These are phyloP conservation scores for Ammopiptanthus mongolicus DNA, from an alignment of 306 rosid species.

Conservation along the genomic window DNA sequence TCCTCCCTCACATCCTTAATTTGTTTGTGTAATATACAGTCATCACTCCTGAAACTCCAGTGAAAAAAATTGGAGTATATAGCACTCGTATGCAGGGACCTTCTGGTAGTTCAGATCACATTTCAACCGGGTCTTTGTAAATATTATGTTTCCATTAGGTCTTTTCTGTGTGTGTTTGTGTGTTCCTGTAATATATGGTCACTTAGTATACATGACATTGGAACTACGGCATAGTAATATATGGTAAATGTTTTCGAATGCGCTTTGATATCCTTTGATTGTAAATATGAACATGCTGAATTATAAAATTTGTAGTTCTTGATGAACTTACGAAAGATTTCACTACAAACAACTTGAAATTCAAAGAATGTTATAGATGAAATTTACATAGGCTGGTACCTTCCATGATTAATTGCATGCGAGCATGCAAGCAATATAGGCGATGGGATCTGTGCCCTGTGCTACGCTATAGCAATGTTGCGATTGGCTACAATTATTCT, in stretches of 20 bases:
- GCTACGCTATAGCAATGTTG: no score
- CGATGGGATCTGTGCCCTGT: no score
- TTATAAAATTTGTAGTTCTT: neutral
- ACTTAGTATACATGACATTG: neutral
- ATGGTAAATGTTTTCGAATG: neutral
- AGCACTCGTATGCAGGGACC: neutral
- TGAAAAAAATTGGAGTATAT: neutral
- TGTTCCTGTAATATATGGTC: neutral
- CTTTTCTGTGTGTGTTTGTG: neutral
- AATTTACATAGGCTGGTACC: neutral
- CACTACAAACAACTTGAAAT: neutral
- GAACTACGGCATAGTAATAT: neutral
- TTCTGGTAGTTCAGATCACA: neutral
- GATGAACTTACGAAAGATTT: neutral
- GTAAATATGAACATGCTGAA: neutral
- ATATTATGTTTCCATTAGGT: neutral
- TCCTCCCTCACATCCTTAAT: neutral
- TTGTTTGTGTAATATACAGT: conserved; percentile 24
- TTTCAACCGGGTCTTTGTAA: conserved; percentile 16
- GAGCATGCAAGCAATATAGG: no score
- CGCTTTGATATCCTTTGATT: neutral
- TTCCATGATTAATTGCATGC: neutral
- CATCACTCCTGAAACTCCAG: neutral
- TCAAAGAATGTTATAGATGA: neutral
- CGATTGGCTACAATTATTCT: no score